Evolutionary conservation across 2,329 filamentous ascomycete species (phyloP), one percentile per base, ranked within the genome.

Genomic region (Botryotinia narcissicola): DNA sequence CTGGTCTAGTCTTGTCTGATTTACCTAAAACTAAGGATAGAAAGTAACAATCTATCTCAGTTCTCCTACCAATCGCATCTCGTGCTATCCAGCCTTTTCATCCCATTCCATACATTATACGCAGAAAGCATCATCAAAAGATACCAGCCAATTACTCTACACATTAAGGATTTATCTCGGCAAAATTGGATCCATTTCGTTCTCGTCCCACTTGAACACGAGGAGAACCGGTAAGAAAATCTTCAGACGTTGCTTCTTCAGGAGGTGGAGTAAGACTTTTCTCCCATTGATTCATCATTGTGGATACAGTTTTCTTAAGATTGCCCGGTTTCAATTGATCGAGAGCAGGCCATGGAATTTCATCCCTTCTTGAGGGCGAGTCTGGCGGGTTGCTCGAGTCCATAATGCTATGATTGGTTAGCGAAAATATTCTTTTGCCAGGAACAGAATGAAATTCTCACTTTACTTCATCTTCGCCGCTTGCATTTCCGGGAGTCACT

Each of bases 241-340:
- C 68, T 44, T 76, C 73, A 29, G 70, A 48, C 18, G 60, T 57
- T 22, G 66, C 14, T 44, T 76, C 75, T 51, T 75, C 74, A 5
- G 82, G 79, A 1, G 87, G 84, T 48, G 89, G 86, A 3, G 87
- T 89, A 22, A 95, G 84, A 77, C 89, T 93, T 82, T 90, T 93
- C 84, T 98, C 95, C 93, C 94, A 97, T 80, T 97, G 94, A 76
- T 91, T 92, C 89, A 98, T 94, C 73, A 97, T 86, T 75, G 92
- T 92, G 51, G 91, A 92, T n/a, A 95, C 93, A 0, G 93, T 95
- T 54, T 90, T 88, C 81, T 94, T 93, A 77, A 98, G 84, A 78
- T 93, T 94, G 77, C 90, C 76, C 51, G 94, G 92, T 42, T 78
- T 81, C 57, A 42, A 92, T 81, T 73, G 89, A 81, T 79, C 90